Evolutionary conservation across 345 rosid genomes (phyloP), one percentile per base, ranked within the genome.

Genomic region (Barbarea vulgaris): DNA sequence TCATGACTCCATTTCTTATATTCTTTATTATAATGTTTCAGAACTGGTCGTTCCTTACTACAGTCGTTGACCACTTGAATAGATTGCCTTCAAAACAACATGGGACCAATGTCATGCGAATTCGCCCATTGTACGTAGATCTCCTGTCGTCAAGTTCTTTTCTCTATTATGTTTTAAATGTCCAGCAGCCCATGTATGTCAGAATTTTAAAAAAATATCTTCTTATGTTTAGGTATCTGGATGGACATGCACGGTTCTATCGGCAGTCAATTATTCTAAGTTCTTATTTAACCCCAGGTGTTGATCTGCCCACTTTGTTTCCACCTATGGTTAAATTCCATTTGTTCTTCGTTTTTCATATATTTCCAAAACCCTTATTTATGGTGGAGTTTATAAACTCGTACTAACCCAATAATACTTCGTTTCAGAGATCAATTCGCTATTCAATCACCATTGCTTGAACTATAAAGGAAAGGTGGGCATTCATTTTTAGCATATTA

Each of bases 71-170:
- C 69, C 82, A 85, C 64, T 79, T 89, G 77, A 94, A 91, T 75
- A 58, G 57, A 24, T 79, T 89, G 62, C 97, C 98, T 60, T 81
- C 85, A 19, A 88, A 88, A 72, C 96, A 87, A 80, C 94, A 86
- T 64, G 93, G 94, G 71, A 86, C 96, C 70, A 88, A 90, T 83
- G 81, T 94, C 67, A 91, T 87, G 94, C 95, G 98, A 71, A 88
- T 91, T 68, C 82, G 96, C 69, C 93, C 80, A 53, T 85, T 91
- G 98, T 91, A 84, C 31, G 86, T 39, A 33, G 21, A 50, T 64
- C 37, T 70, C 14, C 61, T 11, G 61, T 19, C 31, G 30, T 58
- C 55, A 46, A 34, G 30, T 50, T 56, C 17, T 36, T 31, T 41
- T 64, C 67, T 65, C 55, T 37, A 37, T 30, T 63, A 60, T 28